Base-by-base conservation (phyloP, 176 grass and related monocot genomes). In the Aegilops tauschii region DNA sequence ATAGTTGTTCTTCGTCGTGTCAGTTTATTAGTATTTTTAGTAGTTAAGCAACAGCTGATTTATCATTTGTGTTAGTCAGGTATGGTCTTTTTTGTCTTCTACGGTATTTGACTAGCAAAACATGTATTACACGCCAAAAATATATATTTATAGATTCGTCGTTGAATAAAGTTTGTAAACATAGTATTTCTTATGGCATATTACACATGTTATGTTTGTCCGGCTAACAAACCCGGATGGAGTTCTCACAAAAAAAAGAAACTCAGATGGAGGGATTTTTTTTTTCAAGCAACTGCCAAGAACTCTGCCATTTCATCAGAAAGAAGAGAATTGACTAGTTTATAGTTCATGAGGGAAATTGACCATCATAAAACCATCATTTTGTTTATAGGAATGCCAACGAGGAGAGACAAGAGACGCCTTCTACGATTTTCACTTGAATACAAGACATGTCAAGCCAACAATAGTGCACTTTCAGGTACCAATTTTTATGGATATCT, bases 401-500 rank as follows among this genome's bases (percentile, higher is more conserved):
- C 35, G 83, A 84, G 69, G 90, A 36, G 61, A 92, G 67, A 87
- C 32, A 73, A 72, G 62, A 83, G 88, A 89, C 16, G 86, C 36
- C 6, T 95, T 95, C 82, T 98, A 88, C 80, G 93, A 92, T 86
- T 98, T 95, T 76, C 92, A 98, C n/a, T 92, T 87, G 45, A 95
- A 91, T 72, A 92, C 93, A 28, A 89, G 93, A 86, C 32, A 82
- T 80, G 96, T 87, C 82, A 95, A 92, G 80, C 79, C 88, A 39
- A 98, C 92, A 4, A 95, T 95, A 84, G 92, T 90, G n/a, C 96
- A 98, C 89, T 98, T 98, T 78, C 96, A 98, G 96, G 96, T 96
- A 92, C 52, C 42, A 21, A 86, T 76, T 54, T 87, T n/a, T 54
- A 21, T 64, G 34, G 50, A 21, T 37, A 64, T 64, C 67, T 76